A percentile compares a stretch with the other conserved stretches of the same genome.
phyloP scores from a whole-genome alignment of 495 filamentous ascomycete genomes.

The Aspergillus avenaceus region DNA sequence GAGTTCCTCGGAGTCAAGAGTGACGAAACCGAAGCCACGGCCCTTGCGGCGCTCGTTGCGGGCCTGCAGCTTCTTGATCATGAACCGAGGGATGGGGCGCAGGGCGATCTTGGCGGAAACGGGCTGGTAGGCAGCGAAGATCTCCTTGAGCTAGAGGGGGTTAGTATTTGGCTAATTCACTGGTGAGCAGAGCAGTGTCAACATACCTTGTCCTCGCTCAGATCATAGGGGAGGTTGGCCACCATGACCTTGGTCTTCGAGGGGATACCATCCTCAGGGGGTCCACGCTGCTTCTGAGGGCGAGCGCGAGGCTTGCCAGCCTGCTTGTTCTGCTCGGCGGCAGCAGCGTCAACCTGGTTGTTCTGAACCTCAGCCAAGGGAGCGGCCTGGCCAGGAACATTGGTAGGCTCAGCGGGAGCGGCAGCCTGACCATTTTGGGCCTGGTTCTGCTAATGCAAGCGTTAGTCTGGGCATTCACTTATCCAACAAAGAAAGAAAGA shows the following conservation, averaged over 20 bases:
- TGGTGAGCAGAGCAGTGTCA: no score
- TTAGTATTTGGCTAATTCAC: no score
- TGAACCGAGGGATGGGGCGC: conserved; percentile 96
- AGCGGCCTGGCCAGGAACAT: conserved; percentile 23
- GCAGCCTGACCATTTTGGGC: conserved; percentile 23
- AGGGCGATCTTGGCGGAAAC: conserved; percentile 96
- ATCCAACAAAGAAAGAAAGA: conserved; percentile 14
- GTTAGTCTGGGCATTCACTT: not conserved
- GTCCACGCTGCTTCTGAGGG: conserved; percentile 72
- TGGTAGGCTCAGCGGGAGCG: conserved; percentile 13
- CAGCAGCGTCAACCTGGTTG: conserved; percentile 48
- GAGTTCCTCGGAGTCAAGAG: conserved; percentile 86
- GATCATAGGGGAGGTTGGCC: conserved; percentile 95
- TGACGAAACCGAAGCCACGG: conserved; percentile 97
- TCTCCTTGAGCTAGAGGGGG: conserved; percentile 78
- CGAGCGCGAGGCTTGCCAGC: conserved; percentile 48
- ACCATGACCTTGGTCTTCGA: conserved; percentile 99
- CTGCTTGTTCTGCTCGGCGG: conserved; percentile 60
- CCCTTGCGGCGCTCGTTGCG: conserved; percentile 98
- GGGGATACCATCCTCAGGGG: conserved; percentile 94
- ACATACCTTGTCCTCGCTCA: conserved; percentile 91
- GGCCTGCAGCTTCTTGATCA: conserved; percentile 99
- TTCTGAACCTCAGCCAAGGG: conserved; percentile 46
- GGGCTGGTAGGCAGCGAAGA: conserved; percentile 85
- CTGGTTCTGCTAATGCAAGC: not conserved